A percentile compares a stretch with the other conserved stretches of the same genome.
These are phyloP conservation scores for Ochetophila trinervis DNA, from an alignment of 306 rosid genomes.

Conservation along the genomic window DNA sequence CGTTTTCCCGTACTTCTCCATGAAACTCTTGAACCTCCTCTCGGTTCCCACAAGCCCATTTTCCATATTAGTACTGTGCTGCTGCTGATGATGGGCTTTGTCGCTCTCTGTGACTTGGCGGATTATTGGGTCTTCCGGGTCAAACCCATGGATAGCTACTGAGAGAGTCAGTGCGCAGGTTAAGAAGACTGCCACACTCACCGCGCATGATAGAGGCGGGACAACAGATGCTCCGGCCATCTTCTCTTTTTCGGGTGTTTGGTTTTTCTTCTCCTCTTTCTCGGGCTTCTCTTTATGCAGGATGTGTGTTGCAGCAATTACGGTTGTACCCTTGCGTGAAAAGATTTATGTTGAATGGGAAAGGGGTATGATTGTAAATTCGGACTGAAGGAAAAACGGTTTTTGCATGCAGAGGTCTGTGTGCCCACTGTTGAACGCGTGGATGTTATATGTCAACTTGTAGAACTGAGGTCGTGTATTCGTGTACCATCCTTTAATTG, in stretches of 20 bases:
- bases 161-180: conserved; percentile 36
- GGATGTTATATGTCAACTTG: neutral
- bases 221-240: conserved; percentile 1
- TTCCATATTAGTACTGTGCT: conserved; percentile 19
- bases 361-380: conserved; percentile 15
- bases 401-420: conserved; percentile 16
- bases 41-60: conserved; percentile 40
- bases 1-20: conserved; percentile 53
- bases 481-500: neutral
- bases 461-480: neutral
- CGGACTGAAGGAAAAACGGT: conserved; percentile 3
- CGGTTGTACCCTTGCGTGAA: neutral
- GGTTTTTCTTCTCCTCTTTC: neutral
- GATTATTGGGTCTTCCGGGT: conserved; percentile 23
- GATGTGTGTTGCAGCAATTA: neutral
- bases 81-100: neutral
- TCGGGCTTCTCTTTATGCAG: neutral
- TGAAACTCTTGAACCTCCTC: conserved; percentile 59
- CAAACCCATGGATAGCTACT: neutral
- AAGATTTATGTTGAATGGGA: too few species aligned
- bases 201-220: conserved; percentile 27
- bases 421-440: neutral
- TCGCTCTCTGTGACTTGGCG: conserved; percentile 38
- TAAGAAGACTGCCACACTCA: conserved; percentile 42
- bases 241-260: conserved; percentile 4